Base-by-base conservation (phyloP, 2,329 filamentous ascomycete genomes). In the Colletotrichum sp. region DNA sequence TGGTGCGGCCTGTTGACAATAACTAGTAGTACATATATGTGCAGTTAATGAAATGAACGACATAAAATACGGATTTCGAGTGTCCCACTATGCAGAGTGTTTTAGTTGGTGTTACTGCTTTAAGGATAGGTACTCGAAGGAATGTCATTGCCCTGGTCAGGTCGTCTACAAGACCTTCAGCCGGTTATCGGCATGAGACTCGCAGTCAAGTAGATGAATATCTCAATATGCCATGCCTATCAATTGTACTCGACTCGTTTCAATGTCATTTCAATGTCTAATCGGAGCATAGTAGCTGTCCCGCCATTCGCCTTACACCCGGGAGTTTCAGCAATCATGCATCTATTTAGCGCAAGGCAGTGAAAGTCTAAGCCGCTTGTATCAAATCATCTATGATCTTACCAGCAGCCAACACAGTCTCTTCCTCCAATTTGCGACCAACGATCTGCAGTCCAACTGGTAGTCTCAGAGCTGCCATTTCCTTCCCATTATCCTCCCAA, bases 341-440 rank as follows among this genome's bases (percentile, higher is more conserved):
- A 2, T 32, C 1, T 62, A 34, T 32, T 26, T 1, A 26, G 5
- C 26, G 2, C 2, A 26, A 26, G 1, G 10, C n/a, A 52, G 44
- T 3, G 0, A 21, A 52, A 0, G 3, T 52, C 44, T 52, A 21
- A 21, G 44, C 44, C n/a, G 44, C 44, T 18, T 21, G 13, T 21
- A 75, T 8, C 1, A 66, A 16, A 52, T 62, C 60, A 8, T 75
- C 72, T n/a, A 75, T 67, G 7, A 55, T n/a, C 36, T 75, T 75
- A 1, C 68, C 72, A 39, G 72, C 72, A 9, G 72, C 72, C 6
- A 75, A 39, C 0, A 75, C 67, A 34, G 26, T 55, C 26, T 77
- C 75, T 0, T 77, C 75, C 30, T 71, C 66, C 52, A 71, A n/a
- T 6, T 69, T 74, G 5, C 72, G 66, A 12, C 75, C 75, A 21